Evolutionary conservation across 1,284 basidiomycete genomes (phyloP), one percentile per base, ranked within the genome.

Genomic region (Vanrija sp.): DNA sequence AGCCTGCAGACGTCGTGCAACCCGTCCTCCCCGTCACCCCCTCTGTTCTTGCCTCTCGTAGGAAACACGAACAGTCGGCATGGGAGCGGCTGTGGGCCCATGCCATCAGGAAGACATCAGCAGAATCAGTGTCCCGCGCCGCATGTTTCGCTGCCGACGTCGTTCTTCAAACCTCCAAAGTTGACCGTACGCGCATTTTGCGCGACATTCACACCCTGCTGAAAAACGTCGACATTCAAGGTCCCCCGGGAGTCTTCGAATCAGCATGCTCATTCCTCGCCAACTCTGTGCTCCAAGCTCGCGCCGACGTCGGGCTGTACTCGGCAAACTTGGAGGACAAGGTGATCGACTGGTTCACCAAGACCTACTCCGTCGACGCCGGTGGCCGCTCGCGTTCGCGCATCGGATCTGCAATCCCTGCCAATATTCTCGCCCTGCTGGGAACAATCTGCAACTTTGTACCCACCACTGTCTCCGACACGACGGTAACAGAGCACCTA

Each of bases 31-130:
- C 62, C 65, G 28, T 59, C 69, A 34, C 58, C 63, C 23, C 61
- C 8, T 54, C 58, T 6, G 53, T 54, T 5, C 23, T 46, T 39
- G 49, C 46, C 2, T 53, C 49, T 5, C 39, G 43, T 2, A 45
- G 43, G 1, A 50, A 51, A 19, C 43, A 49, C 3, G 56, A 52
- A 40, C 46, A 63, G 29, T 49, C 52, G 0, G 80, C 79, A 21
- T 94, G 91, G 89, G 84, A 87, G 60, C 77, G 82, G 7, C 78
- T 91, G 21, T 97, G 91, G 92, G 82, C 84, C 2, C 85, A 89
- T 68, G 85, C 88, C 6, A 83, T 89, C 58, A 85, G 91, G 28
- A 86, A 88, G 43, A 79, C 84, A 18, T 83, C 83, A 29, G 80
- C 84, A 3, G 81, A 86, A 14, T 69, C 79, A 6, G 81, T 88